These are phyloP conservation scores for Aureobasidium vineae DNA, from an alignment of 2,329 filamentous ascomycete genomes.

Conservation along the genomic window DNA sequence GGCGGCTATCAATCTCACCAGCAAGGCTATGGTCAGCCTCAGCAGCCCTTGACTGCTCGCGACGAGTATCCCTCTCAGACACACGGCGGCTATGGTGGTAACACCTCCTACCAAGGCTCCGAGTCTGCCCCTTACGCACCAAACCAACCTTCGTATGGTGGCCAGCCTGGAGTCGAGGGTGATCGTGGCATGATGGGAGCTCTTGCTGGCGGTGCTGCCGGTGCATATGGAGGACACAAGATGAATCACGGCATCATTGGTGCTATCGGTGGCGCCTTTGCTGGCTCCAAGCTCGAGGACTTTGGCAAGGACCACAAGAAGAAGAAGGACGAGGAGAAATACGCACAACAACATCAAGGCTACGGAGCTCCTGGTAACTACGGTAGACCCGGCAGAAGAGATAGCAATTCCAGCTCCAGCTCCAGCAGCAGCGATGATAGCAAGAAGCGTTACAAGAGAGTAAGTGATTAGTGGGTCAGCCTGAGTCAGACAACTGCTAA, in stretches of 20 bases:
- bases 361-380: conserved; percentile 18
- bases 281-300: conserved; percentile 56
- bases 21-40: conserved; percentile 27
- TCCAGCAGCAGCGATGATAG: conserved; percentile 9
- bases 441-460: conserved; percentile 8
- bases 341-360: neutral
- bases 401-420: conserved; percentile 19
- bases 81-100: conserved; percentile 17
- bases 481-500: neutral
- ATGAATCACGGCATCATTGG: conserved; percentile 58
- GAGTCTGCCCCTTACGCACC: conserved; percentile 17
- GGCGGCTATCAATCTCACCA: conserved; percentile 22
- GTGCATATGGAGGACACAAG: conserved; percentile 57
- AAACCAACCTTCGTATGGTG: conserved; percentile 19
- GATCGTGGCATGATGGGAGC: conserved; percentile 58
- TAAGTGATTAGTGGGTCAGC: neutral
- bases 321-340: conserved; percentile 34
- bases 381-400: conserved; percentile 10
- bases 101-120: conserved; percentile 16
- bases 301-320: conserved; percentile 50
- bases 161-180: conserved; percentile 38
- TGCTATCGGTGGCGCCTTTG: conserved; percentile 56
- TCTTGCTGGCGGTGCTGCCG: conserved; percentile 56
- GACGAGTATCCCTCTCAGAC: conserved; percentile 24
- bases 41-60: conserved; percentile 17